Evolutionary conservation across 225 moss, liverwort and hornwort genomes (phyloP).

Genomic region (Physcomitrium patens): DNA sequence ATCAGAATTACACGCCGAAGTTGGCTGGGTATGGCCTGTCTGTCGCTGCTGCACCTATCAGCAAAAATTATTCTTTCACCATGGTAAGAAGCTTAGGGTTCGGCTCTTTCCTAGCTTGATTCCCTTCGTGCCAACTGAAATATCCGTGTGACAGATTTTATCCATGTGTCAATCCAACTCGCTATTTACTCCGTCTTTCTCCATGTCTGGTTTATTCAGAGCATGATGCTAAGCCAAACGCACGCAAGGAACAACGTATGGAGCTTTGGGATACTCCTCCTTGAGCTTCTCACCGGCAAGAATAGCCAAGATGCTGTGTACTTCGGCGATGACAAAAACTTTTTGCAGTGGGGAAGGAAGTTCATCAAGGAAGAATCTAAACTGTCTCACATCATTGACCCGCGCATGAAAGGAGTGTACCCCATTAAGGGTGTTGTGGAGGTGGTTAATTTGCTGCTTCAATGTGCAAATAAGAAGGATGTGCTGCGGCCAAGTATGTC

Average conservation of each 20-base stretch:
- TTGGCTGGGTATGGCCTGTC: slow-evolving; percentile 56
- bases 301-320: slow-evolving; percentile 45
- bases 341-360: slow-evolving; percentile 46
- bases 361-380: slow-evolving; percentile 37
- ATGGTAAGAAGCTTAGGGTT: slow-evolving; percentile 43
- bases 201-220: slow-evolving; percentile 20
- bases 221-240: slow-evolving; percentile 33
- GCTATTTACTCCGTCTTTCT: not conserved
- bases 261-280: slow-evolving; percentile 49
- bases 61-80: slow-evolving; percentile 29
- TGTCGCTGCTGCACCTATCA: slow-evolving; percentile 25
- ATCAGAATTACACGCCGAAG: slow-evolving; percentile 30
- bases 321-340: slow-evolving; percentile 39
- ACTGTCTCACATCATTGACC: slow-evolving; percentile 41
- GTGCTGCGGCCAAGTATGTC: slow-evolving; percentile 43
- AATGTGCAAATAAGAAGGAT: slow-evolving; percentile 42
- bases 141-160: not conserved
- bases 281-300: slow-evolving; percentile 64
- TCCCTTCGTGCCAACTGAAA: not conserved
- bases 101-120: not conserved
- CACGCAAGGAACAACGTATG: slow-evolving; percentile 48
- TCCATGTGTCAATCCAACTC: not conserved
- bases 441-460: slow-evolving; percentile 33
- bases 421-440: slow-evolving; percentile 44
- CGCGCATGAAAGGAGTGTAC: slow-evolving; percentile 38